Percentiles rank a stretch among this genome's conserved stretches.
phyloP scores from a whole-genome alignment of 2,329 filamentous ascomycete species.

The Alternaria brassicicola region DNA sequence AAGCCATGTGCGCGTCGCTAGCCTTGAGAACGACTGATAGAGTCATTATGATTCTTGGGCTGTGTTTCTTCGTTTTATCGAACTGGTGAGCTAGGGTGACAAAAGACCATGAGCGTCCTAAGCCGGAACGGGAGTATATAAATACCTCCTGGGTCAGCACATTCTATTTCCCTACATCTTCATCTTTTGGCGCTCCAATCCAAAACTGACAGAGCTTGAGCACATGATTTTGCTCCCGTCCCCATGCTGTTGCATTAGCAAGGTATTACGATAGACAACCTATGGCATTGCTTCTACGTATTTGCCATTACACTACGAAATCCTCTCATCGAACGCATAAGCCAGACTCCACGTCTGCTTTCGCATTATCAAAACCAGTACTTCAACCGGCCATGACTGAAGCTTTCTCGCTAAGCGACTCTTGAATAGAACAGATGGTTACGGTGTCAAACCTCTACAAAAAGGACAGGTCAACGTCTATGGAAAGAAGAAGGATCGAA shows the following conservation, averaged over 20 bases:
- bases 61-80: background rate
- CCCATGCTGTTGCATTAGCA: background rate
- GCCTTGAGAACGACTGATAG: background rate
- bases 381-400: background rate
- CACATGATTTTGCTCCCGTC: background rate
- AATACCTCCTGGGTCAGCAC: background rate
- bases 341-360: background rate
- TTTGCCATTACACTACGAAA: background rate
- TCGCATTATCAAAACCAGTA: background rate
- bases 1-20: background rate
- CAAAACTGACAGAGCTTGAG: rapidly evolving
- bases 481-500: background rate
- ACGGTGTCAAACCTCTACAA: background rate
- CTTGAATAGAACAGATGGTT: too few relatives aligned
- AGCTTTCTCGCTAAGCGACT: background rate
- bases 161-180: background rate
- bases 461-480: background rate
- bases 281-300: background rate
- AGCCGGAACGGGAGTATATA: background rate
- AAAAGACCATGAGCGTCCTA: too few relatives aligned
- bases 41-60: too few relatives aligned
- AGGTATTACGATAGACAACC: too few relatives aligned
- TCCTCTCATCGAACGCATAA: background rate
- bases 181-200: rapidly evolving
- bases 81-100: too few relatives aligned